A percentile compares a stretch with the other conserved stretches of the same genome.
phyloP scores from a whole-genome alignment of 768 basidiomycete species.

The Clitopilus hobsonii region DNA sequence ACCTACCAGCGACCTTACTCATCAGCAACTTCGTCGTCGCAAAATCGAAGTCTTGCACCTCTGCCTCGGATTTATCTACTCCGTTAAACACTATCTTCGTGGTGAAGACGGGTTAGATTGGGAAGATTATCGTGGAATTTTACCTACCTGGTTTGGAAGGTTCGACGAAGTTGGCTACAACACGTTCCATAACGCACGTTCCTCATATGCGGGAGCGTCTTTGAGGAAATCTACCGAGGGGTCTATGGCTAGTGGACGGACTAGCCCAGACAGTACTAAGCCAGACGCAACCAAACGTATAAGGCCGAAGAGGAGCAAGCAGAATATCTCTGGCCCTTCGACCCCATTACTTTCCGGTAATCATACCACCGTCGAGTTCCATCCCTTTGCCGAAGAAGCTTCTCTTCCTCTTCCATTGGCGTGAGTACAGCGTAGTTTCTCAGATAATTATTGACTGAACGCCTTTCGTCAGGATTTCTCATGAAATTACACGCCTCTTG shows the following conservation, averaged over 20 bases:
- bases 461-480: slow-evolving; percentile 54
- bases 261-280: slow-evolving; percentile 26
- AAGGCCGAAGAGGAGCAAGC: slow-evolving; percentile 68
- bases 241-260: slow-evolving; percentile 28
- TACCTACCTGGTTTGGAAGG: slow-evolving; percentile 58
- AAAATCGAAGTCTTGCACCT: slow-evolving; percentile 73
- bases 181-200: slow-evolving; percentile 23
- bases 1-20: slow-evolving; percentile 38
- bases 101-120: slow-evolving; percentile 75
- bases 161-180: slow-evolving; percentile 39
- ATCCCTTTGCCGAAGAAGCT: slow-evolving; percentile 49
- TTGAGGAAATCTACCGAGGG: slow-evolving; percentile 20
- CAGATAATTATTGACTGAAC: background rate
- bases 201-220: slow-evolving; percentile 40
- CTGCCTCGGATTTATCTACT: slow-evolving; percentile 64
- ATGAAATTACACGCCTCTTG: slow-evolving; percentile 67
- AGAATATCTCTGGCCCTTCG: slow-evolving; percentile 34
- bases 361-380: slow-evolving; percentile 57
- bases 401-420: slow-evolving; percentile 81
- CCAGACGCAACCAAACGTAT: slow-evolving; percentile 64
- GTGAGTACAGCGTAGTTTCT: slow-evolving; percentile 27
- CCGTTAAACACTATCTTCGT: slow-evolving; percentile 80
- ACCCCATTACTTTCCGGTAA: slow-evolving; percentile 62
- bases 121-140: slow-evolving; percentile 60
- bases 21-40: slow-evolving; percentile 48